phyloP scores from a whole-genome alignment of 306 rosid species.

The cucumber (Cucumis sativus) region DNA sequence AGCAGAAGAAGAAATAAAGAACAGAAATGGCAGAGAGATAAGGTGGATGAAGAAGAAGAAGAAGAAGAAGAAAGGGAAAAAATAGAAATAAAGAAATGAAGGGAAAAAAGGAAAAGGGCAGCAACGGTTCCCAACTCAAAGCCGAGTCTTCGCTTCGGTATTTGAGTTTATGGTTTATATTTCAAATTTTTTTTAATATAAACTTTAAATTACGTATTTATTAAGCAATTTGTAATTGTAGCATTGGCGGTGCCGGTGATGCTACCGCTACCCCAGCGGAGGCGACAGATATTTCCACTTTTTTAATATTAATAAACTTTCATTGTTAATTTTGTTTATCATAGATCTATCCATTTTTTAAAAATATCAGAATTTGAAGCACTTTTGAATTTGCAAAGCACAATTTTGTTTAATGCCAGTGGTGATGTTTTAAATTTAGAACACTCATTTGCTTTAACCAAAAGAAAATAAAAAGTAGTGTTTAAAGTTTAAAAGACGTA shows the following conservation, averaged over 20 bases:
- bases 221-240: background rate
- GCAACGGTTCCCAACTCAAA: background rate
- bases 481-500: too few species aligned
- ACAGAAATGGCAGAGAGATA: background rate
- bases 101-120: background rate
- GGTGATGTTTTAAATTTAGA: too few species aligned
- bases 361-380: too few species aligned
- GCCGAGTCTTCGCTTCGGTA: background rate
- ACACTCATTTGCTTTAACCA: too few species aligned
- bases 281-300: background rate
- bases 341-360: too few species aligned
- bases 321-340: too few species aligned
- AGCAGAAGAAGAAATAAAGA: background rate
- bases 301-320: too few species aligned
- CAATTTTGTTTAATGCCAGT: too few species aligned
- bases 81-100: background rate
- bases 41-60: background rate
- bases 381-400: too few species aligned
- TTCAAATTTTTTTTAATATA: background rate
- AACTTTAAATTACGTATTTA: background rate
- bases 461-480: too few species aligned
- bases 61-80: background rate
- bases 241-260: background rate
- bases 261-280: background rate
- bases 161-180: background rate